Base-by-base conservation (phyloP, 2,329 filamentous ascomycete species). In the Orbilia oligospora region DNA sequence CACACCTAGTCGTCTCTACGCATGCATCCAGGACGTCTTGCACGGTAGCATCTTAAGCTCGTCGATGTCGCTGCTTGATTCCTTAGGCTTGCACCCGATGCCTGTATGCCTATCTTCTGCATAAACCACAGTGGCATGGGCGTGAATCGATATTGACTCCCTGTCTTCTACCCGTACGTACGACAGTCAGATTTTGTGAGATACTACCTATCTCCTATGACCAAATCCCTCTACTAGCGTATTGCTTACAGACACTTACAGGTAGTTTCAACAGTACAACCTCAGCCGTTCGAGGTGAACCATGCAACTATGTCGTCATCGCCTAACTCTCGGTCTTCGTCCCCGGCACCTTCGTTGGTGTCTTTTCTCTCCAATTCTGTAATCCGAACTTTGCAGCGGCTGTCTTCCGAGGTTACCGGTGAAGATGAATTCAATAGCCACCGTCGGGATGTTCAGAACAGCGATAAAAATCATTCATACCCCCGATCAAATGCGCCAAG, bases 221-320 rank as follows among this genome's bases (percentile, higher is more conserved):
- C 30, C 10, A 38, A 58, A 22, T 12, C 51, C 22, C 18, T 5
- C 33, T 6, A 41, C 8, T 14, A 16, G 51, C 14, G 16, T 18
- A 18, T 33, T 55, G 27, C 51, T 55, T 58, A 58, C 53, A 38
- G 18, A 20, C n/a, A 30, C 27, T 30, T 30, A 46, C 44, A 30
- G 27, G 27, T 46, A 20, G 10, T 16, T 46, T 20, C n/a, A 20
- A 16, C 33, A 38, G 53, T 6, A 8, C 33, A 41, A 44, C 36
- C 9, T 61, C 56, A 61, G 36, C 36, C 36, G 20, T 44, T 55
- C 41, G 36, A 27, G 16, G 53, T 30, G 63, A 71, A 55, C 53
- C 72, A 71, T 77, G 72, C 72, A 68, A 77, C 30, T 48, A 78
- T 78, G 75, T 72, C 73, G 66, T 77, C 75, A 68, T 78, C 75